Conservation (phyloP, 345 rosid genomes). For the Capsella bursapastoris region DNA sequence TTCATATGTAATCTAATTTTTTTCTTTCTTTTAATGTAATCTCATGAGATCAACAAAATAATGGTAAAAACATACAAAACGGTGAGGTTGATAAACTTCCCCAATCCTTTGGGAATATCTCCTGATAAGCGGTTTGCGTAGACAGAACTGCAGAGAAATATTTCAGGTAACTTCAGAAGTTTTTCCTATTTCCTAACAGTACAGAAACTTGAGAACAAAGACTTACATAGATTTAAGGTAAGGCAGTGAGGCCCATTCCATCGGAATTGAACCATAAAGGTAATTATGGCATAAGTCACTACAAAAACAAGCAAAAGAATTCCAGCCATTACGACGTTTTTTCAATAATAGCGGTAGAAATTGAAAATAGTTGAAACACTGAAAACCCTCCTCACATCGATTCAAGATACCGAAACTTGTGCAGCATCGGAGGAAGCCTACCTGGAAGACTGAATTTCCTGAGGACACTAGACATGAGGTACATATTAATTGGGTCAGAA, state of each 20-base stretch:
- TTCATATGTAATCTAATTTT: not conserved
- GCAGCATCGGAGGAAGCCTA: conserved; percentile 60
- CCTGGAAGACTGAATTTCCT: conserved; percentile 66
- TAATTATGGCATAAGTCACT: conserved; percentile 64
- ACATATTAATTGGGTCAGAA: not conserved
- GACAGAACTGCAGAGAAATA: conserved; percentile 48
- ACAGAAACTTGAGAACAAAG: conserved; percentile 12
- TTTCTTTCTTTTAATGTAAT: not conserved
- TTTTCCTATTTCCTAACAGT: not conserved
- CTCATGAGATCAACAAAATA: not conserved
- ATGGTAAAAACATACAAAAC: not conserved
- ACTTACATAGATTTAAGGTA: conserved; percentile 56
- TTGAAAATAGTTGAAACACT: not conserved
- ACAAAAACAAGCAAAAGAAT: conserved; percentile 25
- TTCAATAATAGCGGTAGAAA: not conserved
- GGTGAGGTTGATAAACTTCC: conserved; percentile 52
- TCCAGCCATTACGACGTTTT: not conserved
- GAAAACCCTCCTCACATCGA: conserved; percentile 50
- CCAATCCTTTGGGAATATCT: conserved; percentile 56
- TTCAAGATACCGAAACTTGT: conserved; percentile 58
- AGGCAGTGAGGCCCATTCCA: conserved; percentile 59
- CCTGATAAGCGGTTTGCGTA: conserved; percentile 63
- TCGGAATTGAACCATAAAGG: conserved; percentile 61
- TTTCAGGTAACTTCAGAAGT: conserved; percentile 4
- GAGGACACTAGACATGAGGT: conserved; percentile 46